phyloP scores from a whole-genome alignment of 345 rosid species.

The Eucalyptus caleyi region DNA sequence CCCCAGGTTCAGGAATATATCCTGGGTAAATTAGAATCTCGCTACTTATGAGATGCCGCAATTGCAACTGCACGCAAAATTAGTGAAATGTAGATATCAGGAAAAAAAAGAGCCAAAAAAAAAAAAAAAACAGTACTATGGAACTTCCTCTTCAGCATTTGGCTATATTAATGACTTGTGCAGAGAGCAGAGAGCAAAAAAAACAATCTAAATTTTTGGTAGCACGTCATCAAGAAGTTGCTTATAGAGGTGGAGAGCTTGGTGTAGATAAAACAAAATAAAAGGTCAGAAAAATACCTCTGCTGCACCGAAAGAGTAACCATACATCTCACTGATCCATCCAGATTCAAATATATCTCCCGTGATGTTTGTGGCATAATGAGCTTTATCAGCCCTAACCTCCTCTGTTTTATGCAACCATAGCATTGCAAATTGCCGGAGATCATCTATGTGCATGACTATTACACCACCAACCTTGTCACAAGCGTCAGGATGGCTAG shows the following conservation, averaged over 20 bases:
- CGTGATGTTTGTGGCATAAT: conserved; percentile 76
- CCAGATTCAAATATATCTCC: conserved; percentile 91
- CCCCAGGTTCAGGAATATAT: conserved; percentile 71
- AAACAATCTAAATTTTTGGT: background rate
- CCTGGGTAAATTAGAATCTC: conserved; percentile 89
- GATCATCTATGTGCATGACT: conserved; percentile 96
- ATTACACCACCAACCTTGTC: conserved; percentile 99
- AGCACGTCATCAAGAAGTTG: background rate
- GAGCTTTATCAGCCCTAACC: conserved; percentile 93
- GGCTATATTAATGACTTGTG: background rate
- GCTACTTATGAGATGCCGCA: conserved; percentile 59
- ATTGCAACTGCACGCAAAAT: conserved; percentile 51
- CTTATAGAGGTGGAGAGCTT: background rate
- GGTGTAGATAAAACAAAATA: background rate
- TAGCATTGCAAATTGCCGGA: conserved; percentile 68
- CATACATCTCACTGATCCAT: conserved; percentile 99
- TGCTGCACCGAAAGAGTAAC: conserved; percentile 98
- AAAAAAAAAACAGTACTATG: background rate
- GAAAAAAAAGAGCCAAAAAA: background rate
- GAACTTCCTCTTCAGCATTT: background rate
- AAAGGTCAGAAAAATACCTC: conserved; percentile 41
- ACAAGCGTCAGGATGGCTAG: conserved; percentile 83
- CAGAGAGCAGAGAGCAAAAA: too few species aligned
- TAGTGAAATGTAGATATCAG: background rate
- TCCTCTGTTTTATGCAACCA: conserved; percentile 98